A percentile compares a stretch with the other conserved stretches of the same genome.
Conservation (phyloP, 257 asterid genomes). For the Cordia subcordata region DNA sequence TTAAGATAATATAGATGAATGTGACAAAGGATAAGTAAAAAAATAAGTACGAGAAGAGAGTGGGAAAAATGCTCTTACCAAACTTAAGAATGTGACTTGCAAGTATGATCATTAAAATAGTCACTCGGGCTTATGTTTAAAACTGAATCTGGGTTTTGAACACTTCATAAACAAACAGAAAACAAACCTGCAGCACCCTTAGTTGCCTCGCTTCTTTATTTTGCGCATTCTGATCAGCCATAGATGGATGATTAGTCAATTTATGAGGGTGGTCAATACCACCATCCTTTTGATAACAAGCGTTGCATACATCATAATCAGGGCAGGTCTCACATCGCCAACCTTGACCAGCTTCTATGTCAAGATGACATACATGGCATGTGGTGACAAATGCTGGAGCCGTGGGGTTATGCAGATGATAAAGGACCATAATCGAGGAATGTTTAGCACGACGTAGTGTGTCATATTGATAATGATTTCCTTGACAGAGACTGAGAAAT, state of each 20-base stretch:
- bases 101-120: no score
- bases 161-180: neutral
- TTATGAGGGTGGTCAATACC: slow-evolving; percentile 83
- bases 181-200: slow-evolving; percentile 76
- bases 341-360: slow-evolving; percentile 94
- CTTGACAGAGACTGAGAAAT: slow-evolving; percentile 94
- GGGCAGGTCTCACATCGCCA: slow-evolving; percentile 99
- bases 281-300: slow-evolving; percentile 85
- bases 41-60: no score
- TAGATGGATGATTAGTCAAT: slow-evolving; percentile 71
- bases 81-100: no score
- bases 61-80: no score
- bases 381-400: slow-evolving; percentile 87
- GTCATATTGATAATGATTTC: slow-evolving; percentile 96
- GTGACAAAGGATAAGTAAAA: no score
- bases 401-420: slow-evolving; percentile 98
- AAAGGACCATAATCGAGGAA: slow-evolving; percentile 97
- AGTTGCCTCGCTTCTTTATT: slow-evolving; percentile 87
- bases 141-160: no score
- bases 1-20: no score
- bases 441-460: slow-evolving; percentile 98
- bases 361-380: slow-evolving; percentile 68
- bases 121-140: no score
- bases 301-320: slow-evolving; percentile 82
- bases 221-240: slow-evolving; percentile 80